Percentiles rank a stretch among this genome's conserved stretches.
Conservation (phyloP, 495 filamentous ascomycete genomes). For the Stereocaulon alpinum region DNA sequence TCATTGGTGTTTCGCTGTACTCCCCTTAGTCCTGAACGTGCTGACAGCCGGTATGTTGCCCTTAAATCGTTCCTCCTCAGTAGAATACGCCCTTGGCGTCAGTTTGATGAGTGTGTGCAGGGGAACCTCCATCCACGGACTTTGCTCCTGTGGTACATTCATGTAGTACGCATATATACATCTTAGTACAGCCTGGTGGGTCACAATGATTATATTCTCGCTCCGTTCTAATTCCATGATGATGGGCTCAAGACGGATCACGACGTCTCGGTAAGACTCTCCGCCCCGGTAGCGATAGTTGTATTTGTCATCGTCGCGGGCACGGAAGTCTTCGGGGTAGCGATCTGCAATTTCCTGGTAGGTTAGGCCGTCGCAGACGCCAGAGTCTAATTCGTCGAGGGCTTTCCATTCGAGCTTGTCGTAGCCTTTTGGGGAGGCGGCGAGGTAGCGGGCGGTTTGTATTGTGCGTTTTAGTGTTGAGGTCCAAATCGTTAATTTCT, state of each 20-base stretch:
- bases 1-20: constrained; percentile 63
- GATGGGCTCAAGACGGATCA: constrained; percentile 94
- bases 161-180: constrained; percentile 99
- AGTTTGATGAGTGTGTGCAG: constrained; percentile 94
- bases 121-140: constrained; percentile 95
- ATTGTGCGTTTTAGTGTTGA: constrained; percentile 90
- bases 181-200: constrained; percentile 89
- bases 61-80: constrained; percentile 72
- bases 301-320: constrained; percentile 94
- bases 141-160: constrained; percentile 83
- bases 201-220: constrained; percentile 96
- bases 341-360: constrained; percentile 81
- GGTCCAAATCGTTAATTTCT: constrained; percentile 90
- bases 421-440: constrained; percentile 49
- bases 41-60: constrained; percentile 90
- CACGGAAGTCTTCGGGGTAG: constrained; percentile 90
- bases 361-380: constrained; percentile 92
- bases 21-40: constrained; percentile 88
- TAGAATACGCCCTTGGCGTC: constrained; percentile 88
- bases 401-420: constrained; percentile 98
- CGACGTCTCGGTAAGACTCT: constrained; percentile 94
- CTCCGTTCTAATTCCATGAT: constrained; percentile 97
- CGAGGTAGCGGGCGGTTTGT: constrained; percentile 73
- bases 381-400: constrained; percentile 90
- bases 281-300: constrained; percentile 98